Base-by-base conservation (phyloP, 2,329 filamentous ascomycete species). In the Hawksworthiomyces lignivorus region DNA sequence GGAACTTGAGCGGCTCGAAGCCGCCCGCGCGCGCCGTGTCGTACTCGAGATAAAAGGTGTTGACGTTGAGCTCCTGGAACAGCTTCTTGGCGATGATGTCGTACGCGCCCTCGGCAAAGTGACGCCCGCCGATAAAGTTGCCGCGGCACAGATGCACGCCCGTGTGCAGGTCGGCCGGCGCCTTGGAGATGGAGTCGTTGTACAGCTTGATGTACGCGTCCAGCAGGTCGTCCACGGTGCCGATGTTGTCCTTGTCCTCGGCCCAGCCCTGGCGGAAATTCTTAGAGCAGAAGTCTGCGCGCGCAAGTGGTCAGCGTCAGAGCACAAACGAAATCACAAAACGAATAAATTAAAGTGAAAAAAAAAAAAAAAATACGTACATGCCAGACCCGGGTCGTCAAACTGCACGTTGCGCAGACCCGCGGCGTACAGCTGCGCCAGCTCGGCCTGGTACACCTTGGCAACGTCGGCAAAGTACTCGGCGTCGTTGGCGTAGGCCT, bases 181-280 rank as follows among this genome's bases (percentile, higher is more conserved):
- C 64, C 52, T 75, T 73, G 53, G 69, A 65, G 55, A 86, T 70
- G 54, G 72, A 77, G 59, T 84, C 79, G 58, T 88, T 88, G 69
- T 88, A 88, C 50, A 86, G 75, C 47, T 73, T 69, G 58, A 89
- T 83, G 62, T 89, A 89, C 21, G 80, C 75, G 52, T 86, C 80
- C 18, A 89, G 73, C 33, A 87, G 77, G 50, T 81, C 77, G 36
- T 85, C 82, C 7, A 82, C 75, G 2, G 75, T 75, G 58, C 79
- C 76, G 40, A 73, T 73, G 57, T 88, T 87, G 52, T 79, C 71
- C 36, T 71, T 62, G 56, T 87, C 84, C 12, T 73, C 72, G 41
- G 75, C 73, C 76, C 81, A 87, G 14, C 82, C 82, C 36, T 74
- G 63, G 27, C 84, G 72, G 73, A 86, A 86, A 57, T 80, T 77